Evolutionary conservation across 257 asterid genomes (phyloP).

Genomic region (Solanum bulbocastanum): DNA sequence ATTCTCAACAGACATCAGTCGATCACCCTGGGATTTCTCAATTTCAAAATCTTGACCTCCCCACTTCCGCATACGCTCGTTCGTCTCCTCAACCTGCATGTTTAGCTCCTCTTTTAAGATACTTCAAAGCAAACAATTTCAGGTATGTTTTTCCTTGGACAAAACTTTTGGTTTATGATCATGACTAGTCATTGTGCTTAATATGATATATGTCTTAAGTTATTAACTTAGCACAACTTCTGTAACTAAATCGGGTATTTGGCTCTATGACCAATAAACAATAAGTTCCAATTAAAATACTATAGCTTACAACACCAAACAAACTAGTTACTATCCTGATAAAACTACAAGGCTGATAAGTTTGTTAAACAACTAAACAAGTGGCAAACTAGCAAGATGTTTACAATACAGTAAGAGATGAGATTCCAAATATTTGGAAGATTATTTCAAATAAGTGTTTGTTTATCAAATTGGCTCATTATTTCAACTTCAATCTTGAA

Average conservation of each 20-base stretch:
- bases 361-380: background rate
- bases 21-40: background rate
- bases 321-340: background rate
- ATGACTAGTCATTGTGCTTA: background rate
- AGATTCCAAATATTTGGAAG: background rate
- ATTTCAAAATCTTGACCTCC: slow-evolving; percentile 35
- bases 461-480: background rate
- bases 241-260: background rate
- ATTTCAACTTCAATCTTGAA: background rate
- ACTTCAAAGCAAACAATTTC: background rate
- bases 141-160: background rate
- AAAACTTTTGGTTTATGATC: background rate
- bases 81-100: slow-evolving; percentile 52
- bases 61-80: slow-evolving; percentile 59
- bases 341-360: background rate
- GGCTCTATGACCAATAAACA: background rate
- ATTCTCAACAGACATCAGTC: background rate
- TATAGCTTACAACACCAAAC: background rate
- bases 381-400: background rate
- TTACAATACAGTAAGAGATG: background rate
- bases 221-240: background rate
- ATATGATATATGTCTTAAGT: background rate
- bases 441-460: background rate
- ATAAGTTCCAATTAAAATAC: background rate
- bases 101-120: background rate